A percentile compares a stretch with the other conserved stretches of the same genome.
These are phyloP conservation scores for Cordyceps farinosa DNA, from an alignment of 2,329 filamentous ascomycete species.

Conservation along the genomic window DNA sequence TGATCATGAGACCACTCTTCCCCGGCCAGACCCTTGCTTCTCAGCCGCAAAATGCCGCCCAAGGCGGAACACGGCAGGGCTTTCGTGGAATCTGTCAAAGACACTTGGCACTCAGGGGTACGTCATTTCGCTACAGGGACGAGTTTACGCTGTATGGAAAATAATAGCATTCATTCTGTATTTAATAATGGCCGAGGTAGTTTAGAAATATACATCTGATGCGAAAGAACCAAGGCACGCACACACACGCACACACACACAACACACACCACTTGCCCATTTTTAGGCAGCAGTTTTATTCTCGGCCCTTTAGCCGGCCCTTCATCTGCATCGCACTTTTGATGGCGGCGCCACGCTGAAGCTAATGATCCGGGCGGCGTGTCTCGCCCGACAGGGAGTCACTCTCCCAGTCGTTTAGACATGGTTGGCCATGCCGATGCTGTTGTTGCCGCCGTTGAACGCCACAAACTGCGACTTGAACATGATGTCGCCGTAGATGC, in stretches of 20 bases:
- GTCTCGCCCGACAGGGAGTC: not conserved
- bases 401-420: constrained; percentile 13
- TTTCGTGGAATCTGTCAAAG: not conserved
- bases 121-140: not conserved
- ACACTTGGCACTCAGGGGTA: not conserved
- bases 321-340: not conserved
- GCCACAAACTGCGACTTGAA: constrained; percentile 60
- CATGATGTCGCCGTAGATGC: constrained; percentile 62
- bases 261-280: too few relatives aligned
- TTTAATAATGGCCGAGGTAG: not conserved
- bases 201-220: not conserved
- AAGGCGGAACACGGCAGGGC: too few relatives aligned
- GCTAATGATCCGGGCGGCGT: not conserved
- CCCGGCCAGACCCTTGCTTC: not conserved
- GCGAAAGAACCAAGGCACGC: not conserved
- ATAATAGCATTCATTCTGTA: not conserved
- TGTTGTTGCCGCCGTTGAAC: constrained; percentile 54
- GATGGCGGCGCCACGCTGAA: not conserved
- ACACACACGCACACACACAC: not conserved
- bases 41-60: not conserved
- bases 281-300: constrained; percentile 3
- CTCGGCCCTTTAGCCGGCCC: not conserved
- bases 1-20: not conserved
- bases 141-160: not conserved
- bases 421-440: constrained; percentile 46